Evolutionary conservation across 371 early-diverging fungal genomes (phyloP), one percentile per base, ranked within the genome.

Genomic region (Fennellomyces sp.): DNA sequence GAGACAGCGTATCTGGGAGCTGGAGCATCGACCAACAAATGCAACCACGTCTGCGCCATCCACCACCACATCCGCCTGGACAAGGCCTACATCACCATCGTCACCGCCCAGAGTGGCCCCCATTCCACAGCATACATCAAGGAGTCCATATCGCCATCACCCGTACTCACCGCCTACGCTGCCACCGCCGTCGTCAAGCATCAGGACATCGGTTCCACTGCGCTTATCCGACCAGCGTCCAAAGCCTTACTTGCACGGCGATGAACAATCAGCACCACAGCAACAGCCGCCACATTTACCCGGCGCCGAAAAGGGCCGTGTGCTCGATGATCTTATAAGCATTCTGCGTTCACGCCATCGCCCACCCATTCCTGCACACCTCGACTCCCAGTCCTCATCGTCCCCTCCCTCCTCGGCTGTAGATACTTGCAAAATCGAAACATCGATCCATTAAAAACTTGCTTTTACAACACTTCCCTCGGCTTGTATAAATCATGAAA

Each of bases 311-410:
- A 23, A 64, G 21, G 54, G 59, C 3, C 64, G 59, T n/a, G 64
- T 64, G 17, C 47, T 64, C 17, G 64, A 64, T 48, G 64, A 64
- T 47, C 31, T 64, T 2, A 51, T 56, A 3, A 56, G 45, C 17
- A 47, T 64, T 19, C 33, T 64, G 7, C 64, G 64, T 33, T 56
- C 64, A 11, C 58, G 64, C 17, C 45, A 64, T 58, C 64, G 64
- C 26, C 64, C 64, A 29, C 64, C 64, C 28, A 57, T 64, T 39
- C 58, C 57, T 31, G 13, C 48, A 12, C 64, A 61, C 47, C 47
- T 53, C 27, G 53, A 45, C 5, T 12, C 25, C 15, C n/a, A 41
- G 10, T 36, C 56, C 8, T 29, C 49, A n/a, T 38, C 56, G 49
- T 52, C 60, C 5, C 39, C 39, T 45, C 23, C 45, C 23, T 52